Conservation (phyloP, 345 rosid species). For the Brassica nigra region DNA sequence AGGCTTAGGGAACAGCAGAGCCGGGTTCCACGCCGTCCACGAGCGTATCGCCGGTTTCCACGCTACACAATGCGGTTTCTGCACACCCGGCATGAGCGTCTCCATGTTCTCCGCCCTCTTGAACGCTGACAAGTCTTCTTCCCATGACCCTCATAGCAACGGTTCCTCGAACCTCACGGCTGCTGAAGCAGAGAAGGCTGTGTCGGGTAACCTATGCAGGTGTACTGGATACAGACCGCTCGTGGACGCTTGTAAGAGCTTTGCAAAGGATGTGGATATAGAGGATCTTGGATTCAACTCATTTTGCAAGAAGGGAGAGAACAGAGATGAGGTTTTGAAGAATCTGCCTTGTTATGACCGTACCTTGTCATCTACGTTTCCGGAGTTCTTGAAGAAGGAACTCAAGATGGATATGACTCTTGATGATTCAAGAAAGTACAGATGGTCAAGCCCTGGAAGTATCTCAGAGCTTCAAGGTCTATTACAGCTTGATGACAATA, state of each 20-base stretch:
- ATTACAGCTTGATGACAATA: slow-evolving; percentile 37
- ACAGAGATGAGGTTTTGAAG: slow-evolving; percentile 33
- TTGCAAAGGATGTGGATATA: slow-evolving; percentile 74
- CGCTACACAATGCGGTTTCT: slow-evolving; percentile 93
- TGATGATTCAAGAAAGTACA: slow-evolving; percentile 48
- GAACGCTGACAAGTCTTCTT: slow-evolving; percentile 67
- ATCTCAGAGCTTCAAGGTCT: slow-evolving; percentile 57
- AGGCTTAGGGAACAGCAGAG: slow-evolving; percentile 81
- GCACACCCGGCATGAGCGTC: slow-evolving; percentile 93
- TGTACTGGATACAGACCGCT: slow-evolving; percentile 96
- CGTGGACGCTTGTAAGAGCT: slow-evolving; percentile 86
- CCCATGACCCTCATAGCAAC: slow-evolving; percentile 32
- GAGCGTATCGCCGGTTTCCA: slow-evolving; percentile 80
- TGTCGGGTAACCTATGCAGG: slow-evolving; percentile 83
- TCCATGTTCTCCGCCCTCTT: slow-evolving; percentile 76
- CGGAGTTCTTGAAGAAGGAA: slow-evolving; percentile 65
- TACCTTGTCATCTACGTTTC: slow-evolving; percentile 47
- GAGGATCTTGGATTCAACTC: slow-evolving; percentile 86
- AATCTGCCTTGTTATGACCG: slow-evolving; percentile 55
- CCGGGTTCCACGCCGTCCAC: slow-evolving; percentile 85
- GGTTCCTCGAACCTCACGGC: slow-evolving; percentile 78
- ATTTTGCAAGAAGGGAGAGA: slow-evolving; percentile 70
- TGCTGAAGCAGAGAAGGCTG: slow-evolving; percentile 79
- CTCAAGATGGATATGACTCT: slow-evolving; percentile 37
- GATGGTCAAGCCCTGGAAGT: slow-evolving; percentile 61